These are phyloP conservation scores for Henckelia pumila DNA, from an alignment of 257 asterid species.

Conservation along the genomic window DNA sequence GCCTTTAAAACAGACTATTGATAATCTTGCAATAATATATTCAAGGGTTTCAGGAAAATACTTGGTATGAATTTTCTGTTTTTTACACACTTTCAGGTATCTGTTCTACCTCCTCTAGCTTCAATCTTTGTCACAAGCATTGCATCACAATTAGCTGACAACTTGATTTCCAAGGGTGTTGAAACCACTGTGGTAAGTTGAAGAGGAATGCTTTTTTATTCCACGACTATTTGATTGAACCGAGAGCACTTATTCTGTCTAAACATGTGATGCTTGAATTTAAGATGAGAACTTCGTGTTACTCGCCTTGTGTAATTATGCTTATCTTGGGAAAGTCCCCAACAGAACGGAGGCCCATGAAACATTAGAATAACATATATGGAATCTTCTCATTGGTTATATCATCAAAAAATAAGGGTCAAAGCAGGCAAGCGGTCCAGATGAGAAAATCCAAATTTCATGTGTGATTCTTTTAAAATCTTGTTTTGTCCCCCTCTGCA, in stretches of 20 bases:
- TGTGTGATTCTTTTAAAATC: background rate
- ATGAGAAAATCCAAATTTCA: background rate
- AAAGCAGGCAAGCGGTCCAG: background rate
- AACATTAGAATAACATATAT: background rate
- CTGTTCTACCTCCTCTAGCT: constrained; percentile 95
- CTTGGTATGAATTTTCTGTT: constrained; percentile 5
- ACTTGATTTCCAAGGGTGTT: constrained; percentile 76
- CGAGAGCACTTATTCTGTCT: background rate
- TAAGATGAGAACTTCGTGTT: background rate
- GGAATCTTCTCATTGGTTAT: background rate
- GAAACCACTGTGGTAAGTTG: constrained; percentile 73
- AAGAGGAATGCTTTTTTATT: constrained; percentile 7
- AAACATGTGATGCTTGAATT: constrained; percentile 10
- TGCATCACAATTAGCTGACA: constrained; percentile 93
- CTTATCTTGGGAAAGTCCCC: background rate
- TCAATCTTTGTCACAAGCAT: constrained; percentile 77
- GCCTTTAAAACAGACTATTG: background rate
- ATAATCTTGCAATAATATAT: background rate
- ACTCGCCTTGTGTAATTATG: background rate
- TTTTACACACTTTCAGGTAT: constrained; percentile 59
- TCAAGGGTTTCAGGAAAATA: background rate
- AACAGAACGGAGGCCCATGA: background rate
- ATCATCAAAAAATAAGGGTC: background rate
- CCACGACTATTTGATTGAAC: background rate
- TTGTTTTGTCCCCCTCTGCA: no score